Evolutionary conservation across 176 grass and related monocot genomes (phyloP).

Genomic region (Metroxylon sagu): DNA sequence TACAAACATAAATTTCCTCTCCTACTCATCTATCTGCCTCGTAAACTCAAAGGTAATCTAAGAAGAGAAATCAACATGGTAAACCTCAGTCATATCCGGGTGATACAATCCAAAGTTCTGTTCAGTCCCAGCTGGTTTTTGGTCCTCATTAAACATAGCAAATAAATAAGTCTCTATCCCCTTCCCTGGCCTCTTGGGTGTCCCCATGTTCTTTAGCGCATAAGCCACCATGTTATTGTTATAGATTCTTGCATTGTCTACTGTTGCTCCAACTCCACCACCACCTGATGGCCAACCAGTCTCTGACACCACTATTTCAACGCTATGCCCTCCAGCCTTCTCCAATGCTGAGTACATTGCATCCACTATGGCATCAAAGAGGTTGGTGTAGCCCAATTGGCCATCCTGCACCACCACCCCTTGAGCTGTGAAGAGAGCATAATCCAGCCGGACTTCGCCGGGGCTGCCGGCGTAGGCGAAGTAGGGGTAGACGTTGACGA

Average conservation of each 20-base stretch:
- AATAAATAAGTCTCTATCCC: slow-evolving; percentile 75
- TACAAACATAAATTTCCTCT: too few species aligned
- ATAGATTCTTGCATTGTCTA: slow-evolving; percentile 70
- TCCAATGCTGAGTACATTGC: slow-evolving; percentile 62
- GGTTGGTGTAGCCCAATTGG: slow-evolving; percentile 47
- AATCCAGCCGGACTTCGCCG: slow-evolving; percentile 41
- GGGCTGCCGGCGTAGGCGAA: slow-evolving; percentile 58
- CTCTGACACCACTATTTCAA: slow-evolving; percentile 67
- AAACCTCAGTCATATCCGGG: slow-evolving; percentile 90
- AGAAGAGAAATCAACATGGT: slow-evolving; percentile 58
- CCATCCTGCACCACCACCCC: slow-evolving; percentile 29
- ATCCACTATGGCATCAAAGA: slow-evolving; percentile 89
- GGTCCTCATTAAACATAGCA: slow-evolving; percentile 95
- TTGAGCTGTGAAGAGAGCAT: slow-evolving; percentile 51
- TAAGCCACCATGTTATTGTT: slow-evolving; percentile 57
- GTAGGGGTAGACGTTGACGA: slow-evolving; percentile 19
- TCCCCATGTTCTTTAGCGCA: slow-evolving; percentile 31
- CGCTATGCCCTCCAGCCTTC: slow-evolving; percentile 28
- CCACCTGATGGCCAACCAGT: slow-evolving; percentile 91
- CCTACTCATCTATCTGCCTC: too few species aligned
- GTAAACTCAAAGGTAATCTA: not conserved
- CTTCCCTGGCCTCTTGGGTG: slow-evolving; percentile 58
- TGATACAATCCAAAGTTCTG: slow-evolving; percentile 68
- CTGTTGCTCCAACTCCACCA: slow-evolving; percentile 31
- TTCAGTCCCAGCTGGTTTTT: slow-evolving; percentile 70